phyloP scores from a whole-genome alignment of 1,284 basidiomycete genomes.

The Irpex sp. region DNA sequence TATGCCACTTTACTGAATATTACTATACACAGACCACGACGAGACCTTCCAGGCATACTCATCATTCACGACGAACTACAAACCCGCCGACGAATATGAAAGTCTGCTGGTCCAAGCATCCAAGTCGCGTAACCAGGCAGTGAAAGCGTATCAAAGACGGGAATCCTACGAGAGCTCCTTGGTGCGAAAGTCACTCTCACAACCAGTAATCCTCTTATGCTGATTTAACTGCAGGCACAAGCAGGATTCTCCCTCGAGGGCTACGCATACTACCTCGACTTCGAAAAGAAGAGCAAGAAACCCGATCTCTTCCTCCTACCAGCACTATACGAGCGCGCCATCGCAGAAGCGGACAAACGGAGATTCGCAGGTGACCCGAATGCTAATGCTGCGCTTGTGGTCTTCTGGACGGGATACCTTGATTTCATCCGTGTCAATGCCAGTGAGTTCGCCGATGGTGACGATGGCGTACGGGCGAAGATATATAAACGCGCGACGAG shows the following conservation, averaged over 20 bases:
- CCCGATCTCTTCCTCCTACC: conserved; percentile 58
- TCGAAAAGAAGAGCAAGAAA: conserved; percentile 59
- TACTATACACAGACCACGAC: conserved; percentile 47
- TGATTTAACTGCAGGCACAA: too few relatives aligned
- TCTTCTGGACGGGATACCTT: conserved; percentile 63
- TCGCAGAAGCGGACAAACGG: conserved; percentile 61
- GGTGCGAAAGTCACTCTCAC: too few relatives aligned
- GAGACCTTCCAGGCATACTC: conserved; percentile 83
- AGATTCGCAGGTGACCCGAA: conserved; percentile 44
- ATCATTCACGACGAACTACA: conserved; percentile 76
- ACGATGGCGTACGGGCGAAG: conserved; percentile 34
- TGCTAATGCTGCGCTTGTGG: conserved; percentile 51
- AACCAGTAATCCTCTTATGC: too few relatives aligned
- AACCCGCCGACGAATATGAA: conserved; percentile 74
- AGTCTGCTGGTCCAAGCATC: conserved; percentile 71
- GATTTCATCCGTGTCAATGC: conserved; percentile 47
- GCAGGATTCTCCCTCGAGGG: conserved; percentile 48
- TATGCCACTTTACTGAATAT: too few relatives aligned
- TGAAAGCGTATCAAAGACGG: conserved; percentile 55
- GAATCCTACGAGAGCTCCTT: conserved; percentile 56
- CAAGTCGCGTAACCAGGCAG: conserved; percentile 54
- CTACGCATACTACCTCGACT: conserved; percentile 58
- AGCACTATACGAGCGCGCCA: conserved; percentile 72
- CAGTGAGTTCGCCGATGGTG: conserved; percentile 22
- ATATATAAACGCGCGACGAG: conserved; percentile 50